Evolutionary conservation across 495 filamentous ascomycete genomes (phyloP).

Genomic region (Trichocladium uniseriatum): DNA sequence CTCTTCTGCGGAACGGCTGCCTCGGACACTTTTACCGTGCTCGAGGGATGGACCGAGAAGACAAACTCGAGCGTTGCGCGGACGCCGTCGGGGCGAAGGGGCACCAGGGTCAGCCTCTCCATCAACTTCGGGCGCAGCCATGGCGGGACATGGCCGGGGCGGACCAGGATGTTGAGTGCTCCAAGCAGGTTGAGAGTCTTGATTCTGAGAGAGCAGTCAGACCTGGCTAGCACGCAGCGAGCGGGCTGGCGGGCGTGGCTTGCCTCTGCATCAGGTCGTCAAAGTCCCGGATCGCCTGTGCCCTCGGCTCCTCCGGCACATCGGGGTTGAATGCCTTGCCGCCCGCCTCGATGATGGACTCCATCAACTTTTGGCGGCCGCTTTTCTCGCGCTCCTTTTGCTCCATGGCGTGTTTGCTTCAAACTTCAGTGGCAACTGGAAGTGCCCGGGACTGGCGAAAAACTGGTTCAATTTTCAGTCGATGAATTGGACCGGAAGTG

Average conservation of each 20-base stretch:
- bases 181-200: slow-evolving; percentile 36
- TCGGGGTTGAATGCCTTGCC: slow-evolving; percentile 35
- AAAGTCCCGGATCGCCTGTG: slow-evolving; percentile 28
- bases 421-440: neutral
- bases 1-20: slow-evolving; percentile 33
- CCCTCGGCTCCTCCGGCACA: slow-evolving; percentile 18
- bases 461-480: too few species aligned
- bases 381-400: slow-evolving; percentile 9
- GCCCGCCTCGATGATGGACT: slow-evolving; percentile 28
- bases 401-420: slow-evolving; percentile 11
- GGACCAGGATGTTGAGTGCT: slow-evolving; percentile 38
- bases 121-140: slow-evolving; percentile 47
- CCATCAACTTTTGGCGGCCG: slow-evolving; percentile 21
- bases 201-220: slow-evolving; percentile 32
- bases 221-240: slow-evolving; percentile 1
- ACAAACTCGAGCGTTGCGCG: slow-evolving; percentile 63
- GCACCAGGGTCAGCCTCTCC: slow-evolving; percentile 50
- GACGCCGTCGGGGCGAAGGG: slow-evolving; percentile 57
- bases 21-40: slow-evolving; percentile 31
- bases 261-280: slow-evolving; percentile 35
- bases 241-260: slow-evolving; percentile 6
- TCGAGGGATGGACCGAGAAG: slow-evolving; percentile 47
- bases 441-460: too few species aligned
- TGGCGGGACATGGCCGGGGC: slow-evolving; percentile 33
- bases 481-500: too few species aligned